Conservation (phyloP, 768 basidiomycete species). For the Tulasnella sp. region DNA sequence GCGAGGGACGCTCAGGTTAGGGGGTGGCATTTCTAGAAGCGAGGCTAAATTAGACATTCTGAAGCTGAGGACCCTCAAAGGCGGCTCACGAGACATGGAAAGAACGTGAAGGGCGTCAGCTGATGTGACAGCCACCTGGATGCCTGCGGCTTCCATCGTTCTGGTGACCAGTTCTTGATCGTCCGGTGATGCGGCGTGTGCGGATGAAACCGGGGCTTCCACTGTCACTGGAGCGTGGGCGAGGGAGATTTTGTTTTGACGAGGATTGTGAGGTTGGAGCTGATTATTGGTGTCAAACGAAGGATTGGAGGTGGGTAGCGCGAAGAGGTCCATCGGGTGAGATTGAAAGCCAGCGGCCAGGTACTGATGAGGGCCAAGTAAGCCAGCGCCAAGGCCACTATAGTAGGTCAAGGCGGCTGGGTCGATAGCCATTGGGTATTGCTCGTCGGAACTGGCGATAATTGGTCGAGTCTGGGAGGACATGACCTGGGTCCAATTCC, state of each 20-base stretch:
- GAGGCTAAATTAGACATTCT: not conserved
- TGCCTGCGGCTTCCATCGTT: constrained; percentile 4
- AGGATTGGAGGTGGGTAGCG: not conserved
- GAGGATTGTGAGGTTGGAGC: not conserved
- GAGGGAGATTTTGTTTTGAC: not conserved
- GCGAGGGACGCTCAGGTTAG: not conserved
- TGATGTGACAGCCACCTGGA: not conserved
- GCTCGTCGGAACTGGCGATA: not conserved
- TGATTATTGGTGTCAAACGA: not conserved
- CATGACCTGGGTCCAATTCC: constrained; percentile 6
- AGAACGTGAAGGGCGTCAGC: not conserved
- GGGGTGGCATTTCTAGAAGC: not conserved
- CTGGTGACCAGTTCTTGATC: not conserved
- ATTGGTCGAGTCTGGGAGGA: not conserved
- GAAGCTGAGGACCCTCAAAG: not conserved
- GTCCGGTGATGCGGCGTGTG: not conserved
- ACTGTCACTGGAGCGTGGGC: not conserved
- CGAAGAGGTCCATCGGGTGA: not conserved
- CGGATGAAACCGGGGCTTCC: not conserved
- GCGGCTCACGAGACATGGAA: not conserved
- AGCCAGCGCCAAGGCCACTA: not conserved
- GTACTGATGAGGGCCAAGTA: not conserved
- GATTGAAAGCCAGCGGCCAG: not conserved
- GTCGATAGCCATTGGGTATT: not conserved
- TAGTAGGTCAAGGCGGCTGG: not conserved